Evolutionary conservation across 2,329 filamentous ascomycete genomes (phyloP), one percentile per base, ranked within the genome.

Genomic region (Aspergillus terreus): DNA sequence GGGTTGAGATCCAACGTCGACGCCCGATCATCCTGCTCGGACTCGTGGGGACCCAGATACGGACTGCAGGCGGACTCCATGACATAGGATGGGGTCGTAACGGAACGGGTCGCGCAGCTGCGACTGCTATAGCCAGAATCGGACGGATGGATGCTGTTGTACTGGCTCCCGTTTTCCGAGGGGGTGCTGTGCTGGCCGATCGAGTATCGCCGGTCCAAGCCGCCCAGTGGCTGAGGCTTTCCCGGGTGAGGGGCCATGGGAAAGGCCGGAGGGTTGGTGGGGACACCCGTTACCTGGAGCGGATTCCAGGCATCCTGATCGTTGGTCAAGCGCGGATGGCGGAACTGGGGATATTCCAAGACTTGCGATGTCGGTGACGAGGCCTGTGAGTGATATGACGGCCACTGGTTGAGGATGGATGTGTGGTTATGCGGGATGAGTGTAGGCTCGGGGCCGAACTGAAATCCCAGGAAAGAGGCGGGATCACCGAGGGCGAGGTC

Each of bases 101-200:
- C 58, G 1, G 70, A 70, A 21, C 57, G 61, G 1, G 66, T 62
- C 9, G 62, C 57, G 35, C 60, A 59, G 45, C 60, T 67, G 10
- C 56, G 60, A 40, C 65, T 71, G 11, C 59, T 67, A 53, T 73
- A 73, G 5, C 64, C 70, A 1, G 71, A 72, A 53, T 74, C 70
- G 1, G 58, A 60, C 9, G 62, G 64, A 21, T 63, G 54, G 14
- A 63, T 53, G 11, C 64, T 61, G 21, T 66, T 64, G 50, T 61
- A 59, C 45, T 69, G 64, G 40, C 68, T 70, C 6, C 60, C 67
- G 23, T 56, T 60, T 40, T 72, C 69, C 1, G 70, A 71, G 2
- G 59, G 58, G 1, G 61, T 55, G 11, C 65, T 63, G 50, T 66
- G 60, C 23, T 63, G 64, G 11, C 58, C 55, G 19, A 60, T 60